Evolutionary conservation across 495 filamentous ascomycete genomes (phyloP).

Genomic region (Hypoxylon trugodes): DNA sequence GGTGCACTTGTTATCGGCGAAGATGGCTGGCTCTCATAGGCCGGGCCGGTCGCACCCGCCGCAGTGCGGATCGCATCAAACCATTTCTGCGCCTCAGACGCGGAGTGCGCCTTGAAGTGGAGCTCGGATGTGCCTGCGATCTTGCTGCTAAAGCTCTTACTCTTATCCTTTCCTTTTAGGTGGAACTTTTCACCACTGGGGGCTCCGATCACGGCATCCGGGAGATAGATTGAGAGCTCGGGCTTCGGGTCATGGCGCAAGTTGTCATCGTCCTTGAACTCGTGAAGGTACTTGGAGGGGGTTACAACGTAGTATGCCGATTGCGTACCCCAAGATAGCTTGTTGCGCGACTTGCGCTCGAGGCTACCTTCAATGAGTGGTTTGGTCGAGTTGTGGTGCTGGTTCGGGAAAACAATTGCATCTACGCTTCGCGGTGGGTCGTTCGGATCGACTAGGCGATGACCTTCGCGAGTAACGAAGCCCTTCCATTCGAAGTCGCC

Average conservation of each 20-base stretch:
- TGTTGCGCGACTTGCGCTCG: conserved; percentile 84
- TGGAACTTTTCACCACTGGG: conserved; percentile 85
- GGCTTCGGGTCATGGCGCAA: conserved; percentile 80
- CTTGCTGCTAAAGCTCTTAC: conserved; percentile 59
- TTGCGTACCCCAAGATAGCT: conserved; percentile 76
- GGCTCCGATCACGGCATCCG: conserved; percentile 83
- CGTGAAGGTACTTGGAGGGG: conserved; percentile 84
- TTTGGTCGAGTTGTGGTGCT: conserved; percentile 79
- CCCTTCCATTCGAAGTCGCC: conserved; percentile 92
- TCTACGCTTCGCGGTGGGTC: conserved; percentile 74
- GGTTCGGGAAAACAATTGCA: conserved; percentile 84
- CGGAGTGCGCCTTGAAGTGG: conserved; percentile 71
- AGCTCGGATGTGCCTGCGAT: conserved; percentile 61
- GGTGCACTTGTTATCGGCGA: too few relatives aligned
- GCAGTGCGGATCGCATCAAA: conserved; percentile 70
- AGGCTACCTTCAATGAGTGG: conserved; percentile 86
- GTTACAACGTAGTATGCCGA: conserved; percentile 91
- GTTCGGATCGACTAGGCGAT: conserved; percentile 81
- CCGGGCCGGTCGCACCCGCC: conserved; percentile 49
- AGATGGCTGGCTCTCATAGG: conserved; percentile 38
- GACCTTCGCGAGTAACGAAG: conserved; percentile 73
- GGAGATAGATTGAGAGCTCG: conserved; percentile 88
- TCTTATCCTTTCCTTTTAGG: conserved; percentile 90
- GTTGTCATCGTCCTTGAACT: conserved; percentile 94
- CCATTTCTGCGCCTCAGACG: conserved; percentile 83